These are phyloP conservation scores for Lepidium africanum DNA, from an alignment of 345 rosid species.

Conservation along the genomic window DNA sequence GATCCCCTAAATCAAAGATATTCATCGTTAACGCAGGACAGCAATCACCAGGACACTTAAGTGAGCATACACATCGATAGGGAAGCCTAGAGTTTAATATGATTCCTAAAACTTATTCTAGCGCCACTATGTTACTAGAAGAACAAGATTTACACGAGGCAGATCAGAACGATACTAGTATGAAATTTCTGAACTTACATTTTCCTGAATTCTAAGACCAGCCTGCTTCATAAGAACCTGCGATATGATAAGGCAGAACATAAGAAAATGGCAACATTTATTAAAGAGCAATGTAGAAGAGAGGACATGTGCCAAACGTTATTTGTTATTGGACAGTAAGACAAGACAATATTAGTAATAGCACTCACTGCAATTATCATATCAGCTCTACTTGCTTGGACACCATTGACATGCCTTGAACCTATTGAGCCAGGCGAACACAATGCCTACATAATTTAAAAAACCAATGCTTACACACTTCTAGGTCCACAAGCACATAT, in stretches of 20 bases:
- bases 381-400: slow-evolving; percentile 78
- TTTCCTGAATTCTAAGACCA: slow-evolving; percentile 78
- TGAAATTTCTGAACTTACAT: slow-evolving; percentile 41
- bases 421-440: slow-evolving; percentile 60
- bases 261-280: background rate
- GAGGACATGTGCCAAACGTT: background rate
- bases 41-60: background rate
- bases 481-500: background rate
- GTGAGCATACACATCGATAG: background rate
- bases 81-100: background rate
- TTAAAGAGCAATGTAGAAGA: background rate
- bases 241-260: background rate
- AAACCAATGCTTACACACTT: background rate
- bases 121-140: background rate
- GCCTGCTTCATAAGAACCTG: slow-evolving; percentile 97
- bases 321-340: background rate
- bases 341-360: background rate
- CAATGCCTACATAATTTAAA: slow-evolving; percentile 48
- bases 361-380: slow-evolving; percentile 81
- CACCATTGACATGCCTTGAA: slow-evolving; percentile 73
- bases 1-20: slow-evolving; percentile 36
- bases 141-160: background rate
- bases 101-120: background rate
- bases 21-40: background rate
- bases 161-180: background rate